These are phyloP conservation scores for Camelina hispida DNA, from an alignment of 345 rosid species.

Conservation along the genomic window DNA sequence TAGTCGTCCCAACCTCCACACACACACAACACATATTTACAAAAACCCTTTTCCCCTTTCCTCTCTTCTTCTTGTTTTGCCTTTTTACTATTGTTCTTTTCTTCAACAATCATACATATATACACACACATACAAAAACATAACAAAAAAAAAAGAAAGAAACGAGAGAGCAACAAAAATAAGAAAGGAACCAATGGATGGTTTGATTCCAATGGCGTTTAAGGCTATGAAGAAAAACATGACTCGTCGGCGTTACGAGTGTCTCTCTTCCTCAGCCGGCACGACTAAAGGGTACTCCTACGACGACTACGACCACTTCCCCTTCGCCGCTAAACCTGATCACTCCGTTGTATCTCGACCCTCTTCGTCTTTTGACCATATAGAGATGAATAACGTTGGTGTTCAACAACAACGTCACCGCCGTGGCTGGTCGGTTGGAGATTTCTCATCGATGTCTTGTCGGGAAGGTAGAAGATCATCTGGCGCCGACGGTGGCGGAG, in stretches of 20 bases:
- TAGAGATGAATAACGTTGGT: slow-evolving; percentile 29
- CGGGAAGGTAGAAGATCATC: slow-evolving; percentile 37
- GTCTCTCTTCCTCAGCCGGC: slow-evolving; percentile 55
- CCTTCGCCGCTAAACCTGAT: slow-evolving; percentile 6
- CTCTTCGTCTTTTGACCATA: slow-evolving; percentile 21
- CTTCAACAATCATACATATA: slow-evolving; percentile 7
- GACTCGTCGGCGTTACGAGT: slow-evolving; percentile 65
- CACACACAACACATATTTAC: slow-evolving; percentile 15
- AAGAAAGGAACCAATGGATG: slow-evolving; percentile 59
- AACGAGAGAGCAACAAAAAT: neutral
- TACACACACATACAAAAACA: neutral
- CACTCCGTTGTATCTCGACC: slow-evolving; percentile 18
- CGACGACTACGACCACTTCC: slow-evolving; percentile 21
- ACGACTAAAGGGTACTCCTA: slow-evolving; percentile 14
- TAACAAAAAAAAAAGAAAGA: neutral
- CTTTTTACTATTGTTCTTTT: slow-evolving; percentile 4
- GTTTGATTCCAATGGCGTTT: slow-evolving; percentile 70
- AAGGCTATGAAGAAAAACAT: slow-evolving; percentile 66
- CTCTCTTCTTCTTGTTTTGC: slow-evolving; percentile 1
- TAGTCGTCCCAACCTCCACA: slow-evolving; percentile 4
- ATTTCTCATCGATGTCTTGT: slow-evolving; percentile 37
- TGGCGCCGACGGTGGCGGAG: slow-evolving; percentile 22
- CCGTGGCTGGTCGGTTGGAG: slow-evolving; percentile 40
- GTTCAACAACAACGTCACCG: slow-evolving; percentile 29
- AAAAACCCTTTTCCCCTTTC: neutral